phyloP scores from a whole-genome alignment of 192 early-diverging fungal species.

The Backusella liffmaniae region DNA sequence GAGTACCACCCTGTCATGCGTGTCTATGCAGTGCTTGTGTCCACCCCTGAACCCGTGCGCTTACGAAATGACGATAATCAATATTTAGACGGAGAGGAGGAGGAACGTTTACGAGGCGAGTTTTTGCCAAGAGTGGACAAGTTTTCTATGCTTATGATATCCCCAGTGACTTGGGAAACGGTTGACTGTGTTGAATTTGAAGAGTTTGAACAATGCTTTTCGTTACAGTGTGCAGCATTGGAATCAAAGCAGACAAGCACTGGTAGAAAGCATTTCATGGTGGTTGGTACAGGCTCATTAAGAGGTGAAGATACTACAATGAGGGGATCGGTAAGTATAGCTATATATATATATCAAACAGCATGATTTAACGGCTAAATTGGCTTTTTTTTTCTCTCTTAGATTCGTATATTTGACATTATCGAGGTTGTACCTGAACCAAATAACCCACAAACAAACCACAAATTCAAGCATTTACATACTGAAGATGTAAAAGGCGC shows the following conservation, averaged over 20 bases:
- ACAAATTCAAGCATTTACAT: slow-evolving; percentile 83
- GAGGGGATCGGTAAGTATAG: slow-evolving; percentile 70
- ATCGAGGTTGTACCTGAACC: slow-evolving; percentile 97
- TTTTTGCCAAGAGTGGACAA: slow-evolving; percentile 61
- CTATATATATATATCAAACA: background rate
- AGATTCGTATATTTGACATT: slow-evolving; percentile 91
- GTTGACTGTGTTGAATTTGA: slow-evolving; percentile 77
- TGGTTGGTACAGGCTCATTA: slow-evolving; percentile 83
- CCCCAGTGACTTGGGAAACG: slow-evolving; percentile 94
- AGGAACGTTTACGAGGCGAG: slow-evolving; percentile 29
- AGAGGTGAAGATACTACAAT: slow-evolving; percentile 90
- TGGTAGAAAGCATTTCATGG: slow-evolving; percentile 84
- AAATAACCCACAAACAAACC: slow-evolving; percentile 91
- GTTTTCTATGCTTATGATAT: slow-evolving; percentile 83
- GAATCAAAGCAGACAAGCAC: slow-evolving; percentile 81
- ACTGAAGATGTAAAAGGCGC: slow-evolving; percentile 84
- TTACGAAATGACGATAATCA: slow-evolving; percentile 71
- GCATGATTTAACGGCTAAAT: background rate
- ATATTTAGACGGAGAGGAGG: slow-evolving; percentile 35
- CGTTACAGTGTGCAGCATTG: slow-evolving; percentile 74
- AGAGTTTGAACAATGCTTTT: slow-evolving; percentile 81
- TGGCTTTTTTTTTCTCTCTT: background rate
- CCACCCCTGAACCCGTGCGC: slow-evolving; percentile 60
- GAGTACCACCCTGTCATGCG: slow-evolving; percentile 81
- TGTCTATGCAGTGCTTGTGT: slow-evolving; percentile 78